Evolutionary conservation across 2,329 filamentous ascomycete genomes (phyloP).

Genomic region (Fusarium dlaminii): DNA sequence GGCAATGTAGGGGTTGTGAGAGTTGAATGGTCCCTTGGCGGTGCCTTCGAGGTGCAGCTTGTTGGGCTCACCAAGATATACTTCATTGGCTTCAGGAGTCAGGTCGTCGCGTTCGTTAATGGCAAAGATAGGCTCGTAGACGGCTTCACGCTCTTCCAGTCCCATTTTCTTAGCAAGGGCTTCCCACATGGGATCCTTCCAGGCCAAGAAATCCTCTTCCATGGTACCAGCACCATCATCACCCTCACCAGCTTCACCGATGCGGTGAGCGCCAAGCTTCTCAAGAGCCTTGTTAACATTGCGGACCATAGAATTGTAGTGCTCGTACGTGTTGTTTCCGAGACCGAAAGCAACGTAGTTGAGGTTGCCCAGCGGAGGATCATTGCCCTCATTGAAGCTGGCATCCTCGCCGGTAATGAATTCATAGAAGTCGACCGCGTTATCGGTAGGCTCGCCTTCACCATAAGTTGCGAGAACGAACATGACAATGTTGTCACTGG

Average conservation of each 20-base stretch:
- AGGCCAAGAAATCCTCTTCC: conserved; percentile 98
- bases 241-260: conserved; percentile 91
- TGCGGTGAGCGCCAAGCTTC: conserved; percentile 83
- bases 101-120: conserved; percentile 81
- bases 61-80: conserved; percentile 96
- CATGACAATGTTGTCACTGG: conserved; percentile 89
- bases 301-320: conserved; percentile 99
- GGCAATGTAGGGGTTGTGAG: conserved; percentile 96
- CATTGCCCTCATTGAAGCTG: conserved; percentile 78
- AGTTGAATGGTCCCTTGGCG: conserved; percentile 90
- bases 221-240: conserved; percentile 98
- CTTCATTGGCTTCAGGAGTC: conserved; percentile 77
- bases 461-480: conserved; percentile 98
- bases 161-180: conserved; percentile 84
- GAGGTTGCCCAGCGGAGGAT: conserved; percentile 81
- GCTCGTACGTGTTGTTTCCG: conserved; percentile 99
- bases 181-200: conserved; percentile 99
- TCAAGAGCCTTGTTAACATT: conserved; percentile 84
- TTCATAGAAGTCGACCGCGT: conserved; percentile 98
- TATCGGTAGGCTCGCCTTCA: conserved; percentile 98
- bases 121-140: conserved; percentile 92
- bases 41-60: conserved; percentile 90
- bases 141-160: conserved; percentile 92
- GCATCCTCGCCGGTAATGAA: conserved; percentile 87
- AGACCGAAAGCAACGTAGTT: conserved; percentile 96